phyloP scores from a whole-genome alignment of 495 filamentous ascomycete genomes.

The Penicillium desertorum region DNA sequence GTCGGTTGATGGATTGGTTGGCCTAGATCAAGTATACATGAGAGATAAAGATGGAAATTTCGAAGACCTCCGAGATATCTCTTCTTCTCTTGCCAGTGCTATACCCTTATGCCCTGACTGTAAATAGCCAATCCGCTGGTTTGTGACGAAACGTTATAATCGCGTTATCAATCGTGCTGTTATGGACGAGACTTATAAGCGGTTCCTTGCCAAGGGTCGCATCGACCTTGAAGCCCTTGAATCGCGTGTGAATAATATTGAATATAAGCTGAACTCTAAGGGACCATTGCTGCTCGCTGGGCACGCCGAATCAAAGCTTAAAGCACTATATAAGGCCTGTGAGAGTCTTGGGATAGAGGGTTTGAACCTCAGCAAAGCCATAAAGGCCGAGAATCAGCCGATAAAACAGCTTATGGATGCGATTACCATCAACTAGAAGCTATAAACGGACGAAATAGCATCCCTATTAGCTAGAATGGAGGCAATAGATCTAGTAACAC shows the following conservation, averaged over 20 bases:
- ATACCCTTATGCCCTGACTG: constrained; percentile 17
- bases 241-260: neutral
- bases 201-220: constrained; percentile 17
- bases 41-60: constrained; percentile 17
- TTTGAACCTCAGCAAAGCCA: constrained; percentile 4
- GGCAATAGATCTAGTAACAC: neutral
- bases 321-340: no score
- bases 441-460: neutral
- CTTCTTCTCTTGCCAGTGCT: constrained; percentile 16
- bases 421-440: constrained; percentile 5
- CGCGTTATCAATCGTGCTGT: constrained; percentile 20
- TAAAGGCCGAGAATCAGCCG: constrained; percentile 14
- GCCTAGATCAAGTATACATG: constrained; percentile 17
- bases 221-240: neutral
- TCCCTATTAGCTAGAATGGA: constrained; percentile 3
- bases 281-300: accelerated
- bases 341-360: neutral
- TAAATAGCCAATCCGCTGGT: constrained; percentile 18
- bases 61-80: constrained; percentile 16
- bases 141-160: constrained; percentile 22
- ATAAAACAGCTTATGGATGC: constrained; percentile 17
- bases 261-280: neutral
- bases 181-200: constrained; percentile 16
- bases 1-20: constrained; percentile 18
- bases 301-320: no score